Base-by-base conservation (phyloP, 2,329 filamentous ascomycete species). In the Penicillium crustosum region DNA sequence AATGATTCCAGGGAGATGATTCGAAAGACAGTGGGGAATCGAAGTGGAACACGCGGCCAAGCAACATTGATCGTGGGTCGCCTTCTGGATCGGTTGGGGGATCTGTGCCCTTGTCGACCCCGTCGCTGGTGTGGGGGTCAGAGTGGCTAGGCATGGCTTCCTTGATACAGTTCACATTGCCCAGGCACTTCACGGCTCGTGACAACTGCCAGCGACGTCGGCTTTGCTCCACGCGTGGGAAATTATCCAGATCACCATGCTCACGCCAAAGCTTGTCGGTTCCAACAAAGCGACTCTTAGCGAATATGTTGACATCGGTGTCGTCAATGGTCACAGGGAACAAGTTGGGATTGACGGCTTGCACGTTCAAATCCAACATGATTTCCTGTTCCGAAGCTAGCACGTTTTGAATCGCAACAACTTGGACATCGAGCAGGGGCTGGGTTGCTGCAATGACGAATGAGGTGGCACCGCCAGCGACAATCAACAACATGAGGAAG, bases 361-460 rank as follows among this genome's bases (percentile, higher is more conserved):
- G 86, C 59, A 99, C 91, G 21, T 90, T 86, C 49, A 99, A 78
- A 73, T 99, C 93, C 68, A 97, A 84, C 86, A 99, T 96, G 42
- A 99, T 83, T 72, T 97, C 93, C 73, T 96, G 91, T 73, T 96
- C 91, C 67, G 91, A 96, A 2, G 93, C 93, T 49, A 97, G 83
- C 25, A 99, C 91, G 65, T 96, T 95, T 67, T 89, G 86, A 64
- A 99, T 91, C 62, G 88, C 87, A 55, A 89, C 80, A 44, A 97
- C 85, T 62, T 89, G 82, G 58, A 97, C 89, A 62, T 90, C 86
- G 27, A 86, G 84, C 48, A 99, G 83, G 7, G 93, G 90, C 70
- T 96, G 92, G 31, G 93, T 96, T 21, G 93, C 93, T 45, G 92
- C 90, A 75, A 97, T 89, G 75, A 97, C 87, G 73, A 97, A 94